Evolutionary conservation across 768 basidiomycete species (phyloP).

Genomic region (Boletus sp.): DNA sequence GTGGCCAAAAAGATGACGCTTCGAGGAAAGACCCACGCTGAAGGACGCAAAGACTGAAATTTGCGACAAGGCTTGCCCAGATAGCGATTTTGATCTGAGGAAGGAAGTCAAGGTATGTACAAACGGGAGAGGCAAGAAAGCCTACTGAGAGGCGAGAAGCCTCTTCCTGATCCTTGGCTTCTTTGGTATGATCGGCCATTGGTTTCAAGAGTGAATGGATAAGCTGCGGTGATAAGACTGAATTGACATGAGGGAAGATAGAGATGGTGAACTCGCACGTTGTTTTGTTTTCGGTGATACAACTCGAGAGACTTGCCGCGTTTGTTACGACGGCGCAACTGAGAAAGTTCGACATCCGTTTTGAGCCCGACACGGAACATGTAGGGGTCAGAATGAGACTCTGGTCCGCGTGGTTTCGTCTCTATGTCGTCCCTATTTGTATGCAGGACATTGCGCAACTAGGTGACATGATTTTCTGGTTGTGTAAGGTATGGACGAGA

Average conservation of each 20-base stretch:
- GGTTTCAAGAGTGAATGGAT: conserved; percentile 87
- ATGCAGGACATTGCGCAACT: not conserved
- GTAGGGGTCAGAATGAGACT: conserved; percentile 58
- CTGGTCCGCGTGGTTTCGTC: conserved; percentile 34
- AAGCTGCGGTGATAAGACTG: conserved; percentile 48
- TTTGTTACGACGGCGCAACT: conserved; percentile 54
- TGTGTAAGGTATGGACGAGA: not conserved
- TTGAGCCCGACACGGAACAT: conserved; percentile 60
- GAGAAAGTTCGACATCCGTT: conserved; percentile 60
- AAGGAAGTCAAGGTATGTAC: not conserved
- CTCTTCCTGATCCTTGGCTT: conserved; percentile 71
- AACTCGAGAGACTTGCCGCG: conserved; percentile 61
- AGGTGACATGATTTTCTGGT: not conserved
- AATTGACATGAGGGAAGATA: not conserved
- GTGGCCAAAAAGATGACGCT: not conserved
- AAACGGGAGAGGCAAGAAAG: not conserved
- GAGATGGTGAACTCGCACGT: conserved; percentile 41
- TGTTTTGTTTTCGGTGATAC: conserved; percentile 73
- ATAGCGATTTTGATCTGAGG: conserved; percentile 83
- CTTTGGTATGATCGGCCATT: conserved; percentile 84
- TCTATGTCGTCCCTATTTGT: conserved; percentile 35
- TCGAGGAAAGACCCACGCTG: conserved; percentile 47
- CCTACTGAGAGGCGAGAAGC: conserved; percentile 64
- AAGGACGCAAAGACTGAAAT: conserved; percentile 67
- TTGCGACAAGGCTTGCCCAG: conserved; percentile 77